Evolutionary conservation across 139 green algal genomes (phyloP).

Genomic region (Eudorina sp.): DNA sequence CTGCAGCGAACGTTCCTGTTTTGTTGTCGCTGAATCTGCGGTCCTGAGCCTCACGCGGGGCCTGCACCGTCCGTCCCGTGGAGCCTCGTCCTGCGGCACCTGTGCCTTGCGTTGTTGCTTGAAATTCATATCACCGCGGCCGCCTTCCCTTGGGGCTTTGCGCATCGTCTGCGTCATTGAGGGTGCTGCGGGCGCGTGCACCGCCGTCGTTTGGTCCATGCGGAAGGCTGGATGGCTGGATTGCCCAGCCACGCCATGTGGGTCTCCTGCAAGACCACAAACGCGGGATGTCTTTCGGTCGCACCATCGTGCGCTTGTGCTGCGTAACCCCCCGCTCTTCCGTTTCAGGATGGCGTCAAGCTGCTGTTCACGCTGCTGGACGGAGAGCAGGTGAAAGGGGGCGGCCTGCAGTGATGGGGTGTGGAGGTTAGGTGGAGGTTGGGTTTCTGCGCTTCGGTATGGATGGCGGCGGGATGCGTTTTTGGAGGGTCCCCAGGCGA

Average conservation of each 20-base stretch:
- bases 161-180: background rate
- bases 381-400: slow-evolving; percentile 3
- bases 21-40: no score
- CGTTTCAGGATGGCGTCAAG: slow-evolving; percentile 34
- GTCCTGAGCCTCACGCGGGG: no score
- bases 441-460: no score
- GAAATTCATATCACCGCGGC: no score
- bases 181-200: no score
- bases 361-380: background rate
- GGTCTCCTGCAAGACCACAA: background rate
- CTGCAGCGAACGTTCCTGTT: background rate
- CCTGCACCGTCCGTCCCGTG: no score
- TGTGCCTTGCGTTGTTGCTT: background rate
- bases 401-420: no score
- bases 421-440: no score
- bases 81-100: no score
- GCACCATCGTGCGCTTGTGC: background rate
- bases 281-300: background rate
- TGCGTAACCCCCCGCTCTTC: background rate
- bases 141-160: background rate
- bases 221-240: background rate
- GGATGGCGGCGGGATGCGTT: background rate
- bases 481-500: background rate
- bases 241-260: background rate
- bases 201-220: background rate